These are phyloP conservation scores for Tolypocladium ovalisporum DNA, from an alignment of 2,329 filamentous ascomycete genomes.

Conservation along the genomic window DNA sequence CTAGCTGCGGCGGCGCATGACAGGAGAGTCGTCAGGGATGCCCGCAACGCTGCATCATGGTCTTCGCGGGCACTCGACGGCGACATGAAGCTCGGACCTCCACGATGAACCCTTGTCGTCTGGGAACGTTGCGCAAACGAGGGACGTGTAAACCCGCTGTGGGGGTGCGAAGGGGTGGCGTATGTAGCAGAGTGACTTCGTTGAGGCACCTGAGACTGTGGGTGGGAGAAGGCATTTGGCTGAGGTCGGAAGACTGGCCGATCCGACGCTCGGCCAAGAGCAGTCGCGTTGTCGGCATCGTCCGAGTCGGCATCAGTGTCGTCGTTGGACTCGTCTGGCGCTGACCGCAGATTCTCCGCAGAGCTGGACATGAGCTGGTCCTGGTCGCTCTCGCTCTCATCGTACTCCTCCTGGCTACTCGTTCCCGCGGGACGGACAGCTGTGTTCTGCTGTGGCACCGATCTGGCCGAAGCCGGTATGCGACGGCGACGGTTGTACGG, in stretches of 20 bases:
- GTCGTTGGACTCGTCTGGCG: constrained; percentile 23
- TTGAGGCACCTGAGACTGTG: constrained; percentile 43
- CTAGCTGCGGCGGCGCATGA: constrained; percentile 91
- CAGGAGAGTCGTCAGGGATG: constrained; percentile 86
- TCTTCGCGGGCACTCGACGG: constrained; percentile 65
- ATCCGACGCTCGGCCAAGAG: constrained; percentile 54
- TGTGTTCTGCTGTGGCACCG: constrained; percentile 27
- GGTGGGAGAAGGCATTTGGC: constrained; percentile 86
- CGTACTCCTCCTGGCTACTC: constrained; percentile 90
- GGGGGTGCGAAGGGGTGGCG: constrained; percentile 35
- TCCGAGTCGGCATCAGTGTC: constrained; percentile 39
- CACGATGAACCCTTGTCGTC: constrained; percentile 32
- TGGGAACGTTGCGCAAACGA: constrained; percentile 37
- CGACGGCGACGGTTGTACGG: constrained; percentile 52
- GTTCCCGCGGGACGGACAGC: constrained; percentile 31
- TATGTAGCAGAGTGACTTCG: constrained; percentile 39
- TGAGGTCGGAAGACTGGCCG: constrained; percentile 64
- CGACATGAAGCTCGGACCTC: constrained; percentile 53
- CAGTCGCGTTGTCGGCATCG: constrained; percentile 69
- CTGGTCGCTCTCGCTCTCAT: constrained; percentile 85
- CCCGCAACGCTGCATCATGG: constrained; percentile 84
- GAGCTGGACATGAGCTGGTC: constrained; percentile 55
- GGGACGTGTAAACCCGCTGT: constrained; percentile 39
- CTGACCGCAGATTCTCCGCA: constrained; percentile 36
- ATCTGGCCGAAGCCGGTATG: constrained; percentile 19